Conservation (phyloP, 2,329 filamentous ascomycete genomes). For the Fusarium brachygibbosum region DNA sequence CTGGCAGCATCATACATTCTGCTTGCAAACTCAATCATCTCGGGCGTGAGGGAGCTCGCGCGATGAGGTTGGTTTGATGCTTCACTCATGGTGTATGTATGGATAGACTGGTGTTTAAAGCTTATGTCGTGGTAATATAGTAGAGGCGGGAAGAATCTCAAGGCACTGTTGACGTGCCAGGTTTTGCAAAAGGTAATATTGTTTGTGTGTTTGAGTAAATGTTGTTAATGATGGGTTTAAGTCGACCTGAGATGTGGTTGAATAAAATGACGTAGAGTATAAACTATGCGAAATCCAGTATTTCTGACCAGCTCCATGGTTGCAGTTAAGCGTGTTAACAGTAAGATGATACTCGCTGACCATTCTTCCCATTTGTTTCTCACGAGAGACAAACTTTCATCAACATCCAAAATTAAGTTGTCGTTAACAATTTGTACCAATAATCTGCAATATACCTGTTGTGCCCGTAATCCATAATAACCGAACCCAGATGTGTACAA, state of each 20-base stretch:
- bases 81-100: slow-evolving; percentile 30
- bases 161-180: neutral
- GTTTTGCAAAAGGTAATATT: neutral
- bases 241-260: slow-evolving; percentile 2
- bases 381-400: neutral
- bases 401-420: neutral
- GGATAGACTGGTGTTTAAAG: too few species aligned
- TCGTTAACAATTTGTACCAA: neutral
- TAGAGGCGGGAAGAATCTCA: neutral
- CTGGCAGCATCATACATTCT: slow-evolving; percentile 77
- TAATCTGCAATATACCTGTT: neutral
- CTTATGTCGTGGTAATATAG: neutral
- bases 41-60: slow-evolving; percentile 64
- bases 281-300: neutral
- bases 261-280: slow-evolving; percentile 32
- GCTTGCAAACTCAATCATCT: slow-evolving; percentile 74
- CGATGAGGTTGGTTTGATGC: slow-evolving; percentile 28
- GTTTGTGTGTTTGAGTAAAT: neutral
- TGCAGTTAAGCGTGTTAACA: neutral
- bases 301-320: neutral
- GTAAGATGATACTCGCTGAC: neutral
- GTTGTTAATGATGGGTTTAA: neutral
- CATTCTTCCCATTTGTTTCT: neutral
- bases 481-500: neutral
- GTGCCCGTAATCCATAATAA: neutral